Base-by-base conservation (phyloP, 805 yeast species). In the Candida ipomoeae region DNA sequence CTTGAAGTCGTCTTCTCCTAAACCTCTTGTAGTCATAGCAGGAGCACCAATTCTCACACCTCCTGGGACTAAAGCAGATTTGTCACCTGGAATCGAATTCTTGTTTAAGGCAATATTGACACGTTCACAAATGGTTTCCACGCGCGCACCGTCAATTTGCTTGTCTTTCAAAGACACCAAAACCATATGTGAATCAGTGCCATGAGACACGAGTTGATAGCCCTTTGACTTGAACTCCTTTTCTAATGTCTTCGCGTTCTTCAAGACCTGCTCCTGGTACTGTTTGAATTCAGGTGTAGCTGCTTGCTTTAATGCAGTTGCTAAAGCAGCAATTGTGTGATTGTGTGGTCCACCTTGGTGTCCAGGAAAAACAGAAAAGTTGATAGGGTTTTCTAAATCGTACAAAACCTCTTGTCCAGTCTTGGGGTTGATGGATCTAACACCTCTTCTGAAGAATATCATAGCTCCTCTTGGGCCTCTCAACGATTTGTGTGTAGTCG, bases 281-380 rank as follows among this genome's bases (percentile, higher is more conserved):
- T 82, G 87, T 70, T 82, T 87, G 77, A 85, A 94, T 71, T 91
- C 97, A 53, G 95, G 96, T 47, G 89, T 77, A 57, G 82, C 79
- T 54, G 96, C 95, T 78, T 94, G 99, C 70, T 90, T 90, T 69
- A 94, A 82, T 47, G 99, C 98, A 57, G 91, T 94, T 15, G 98
- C 97, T 64, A 94, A 77, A 34, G 98, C 99, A 61, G 97, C 86
- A 68, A 94, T 94, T 60, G 99, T 94, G 77, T 94, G 99, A 80
- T 94, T 94, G 77, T 94, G 98, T 63, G 99, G 99, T 69, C 99
- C 99, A 79, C 99, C 99, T 79, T 94, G 99, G 75, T 94, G 99
- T 60, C 96, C 99, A 64, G 99, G 99, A 92, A 94, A 94, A 49
- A 94, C 99, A 8, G 97, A 90, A 73, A 94, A 94, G 81, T 94